Evolutionary conservation across 75 land plant genomes (phyloP), one percentile per base, ranked within the genome.

Genomic region (Larix kaempferi): DNA sequence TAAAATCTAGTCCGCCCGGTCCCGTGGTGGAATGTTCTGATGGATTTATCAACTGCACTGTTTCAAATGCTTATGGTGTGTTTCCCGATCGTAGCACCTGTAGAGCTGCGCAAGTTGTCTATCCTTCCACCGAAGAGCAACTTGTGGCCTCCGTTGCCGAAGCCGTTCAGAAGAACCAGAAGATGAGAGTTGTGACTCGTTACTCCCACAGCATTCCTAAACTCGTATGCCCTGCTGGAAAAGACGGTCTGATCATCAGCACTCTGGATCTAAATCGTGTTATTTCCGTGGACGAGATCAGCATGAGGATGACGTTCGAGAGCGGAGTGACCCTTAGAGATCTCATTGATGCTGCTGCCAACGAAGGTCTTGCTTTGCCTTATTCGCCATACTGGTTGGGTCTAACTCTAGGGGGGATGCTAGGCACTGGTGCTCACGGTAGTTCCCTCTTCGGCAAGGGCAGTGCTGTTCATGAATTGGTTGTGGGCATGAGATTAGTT

Each of bases 181-280:
- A 83, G 82, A 84, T 86, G 14, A 86, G 84, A 73, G 87, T 83
- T 1, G 52, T 79, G 56, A 83, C 78, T 13, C 33, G 3, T 2
- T 49, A 57, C 15, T n/a, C 74, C 2, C 87, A 85, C 78, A 82
- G 76, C 56, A 44, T 79, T 15, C 49, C 25, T 49, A 74, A 62
- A 35, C 75, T 85, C 26, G 65, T 78, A 10, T 82, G 87, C 57
- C 87, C 85, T 13, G 87, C 75, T 11, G 87, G 87, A 5, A 21
- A 56, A 21, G 33, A 7, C 11, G 84, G 87, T 19, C 52, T 82
- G 21, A 14, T 85, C 19, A 75, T 85, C n/a, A 83, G 82, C 76
- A 85, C 84, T 6, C 62, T 59, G 29, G 69, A 85, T 73, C 78
- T 75, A 75, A 29, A 44, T 41, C 3, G 22, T 0, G 5, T 35